Base-by-base conservation (phyloP, 2,329 filamentous ascomycete genomes). In the Trichoderma cornu-damae region DNA sequence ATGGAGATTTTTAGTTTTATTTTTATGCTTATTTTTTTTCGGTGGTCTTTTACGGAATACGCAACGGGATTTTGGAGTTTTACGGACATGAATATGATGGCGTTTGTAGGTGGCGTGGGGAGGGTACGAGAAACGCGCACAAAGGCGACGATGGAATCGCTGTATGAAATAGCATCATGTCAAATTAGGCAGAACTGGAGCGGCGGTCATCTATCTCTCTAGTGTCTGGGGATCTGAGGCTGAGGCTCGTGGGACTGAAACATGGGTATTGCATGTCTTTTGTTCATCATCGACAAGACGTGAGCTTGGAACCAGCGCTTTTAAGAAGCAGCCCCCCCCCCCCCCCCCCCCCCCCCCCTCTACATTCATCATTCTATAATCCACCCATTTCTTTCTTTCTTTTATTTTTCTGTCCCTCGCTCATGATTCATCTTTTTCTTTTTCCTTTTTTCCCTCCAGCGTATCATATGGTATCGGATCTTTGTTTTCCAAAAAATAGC, bases 101-200 rank as follows among this genome's bases (percentile, higher is more conserved):
- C 52, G 52, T 55, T 55, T 40, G 44, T 22, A 47, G 44, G 44
- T 37, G 48, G 24, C 16, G 38, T 55, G 32, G 52, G 34, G 34
- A 30, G 32, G 43, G 42, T n/a, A 44, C 18, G 38, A 26, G 32
- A 22, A 38, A 47, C 22, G n/a, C 24, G 11, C 34, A 26, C 35
- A 51, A 38, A 34, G 38, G 30, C 28, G 30, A 22, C 20, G 16
- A 32, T 28, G 40, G 38, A 24, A 8, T 5, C 18, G 26, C 37
- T n/a, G 14, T 3, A n/a, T 37, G 40, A 18, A 20, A 54, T 37
- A 44, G 40, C 50, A 35, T 54, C 20, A 18, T 37, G 50, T 22
- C 28, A 28, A 38, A 34, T 43, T 50, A 12, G 49, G 30, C 11
- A 44, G 5, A 14, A 18, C 14, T 24, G 16, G 12, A 30, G 34